These are phyloP conservation scores for Marchantia polymorpha DNA, from an alignment of 225 moss, liverwort and hornwort genomes.

Conservation along the genomic window DNA sequence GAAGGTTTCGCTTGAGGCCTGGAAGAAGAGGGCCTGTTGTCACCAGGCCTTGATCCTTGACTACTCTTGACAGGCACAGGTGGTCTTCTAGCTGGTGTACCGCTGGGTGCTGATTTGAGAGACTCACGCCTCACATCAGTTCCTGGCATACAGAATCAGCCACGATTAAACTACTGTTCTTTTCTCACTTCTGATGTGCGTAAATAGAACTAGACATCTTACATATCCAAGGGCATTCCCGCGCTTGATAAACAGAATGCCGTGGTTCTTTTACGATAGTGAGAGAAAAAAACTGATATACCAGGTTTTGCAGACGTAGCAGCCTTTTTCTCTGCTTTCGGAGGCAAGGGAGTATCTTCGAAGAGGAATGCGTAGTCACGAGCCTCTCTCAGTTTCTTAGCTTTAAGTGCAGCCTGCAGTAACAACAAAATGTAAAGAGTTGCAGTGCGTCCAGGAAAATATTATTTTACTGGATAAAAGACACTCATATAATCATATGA, in stretches of 20 bases:
- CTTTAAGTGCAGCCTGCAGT: constrained; percentile 45
- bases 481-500: no score
- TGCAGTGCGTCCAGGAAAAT: no score
- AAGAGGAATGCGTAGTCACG: constrained; percentile 80
- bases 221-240: neutral
- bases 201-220: neutral
- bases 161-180: neutral
- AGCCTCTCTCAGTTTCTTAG: constrained; percentile 74
- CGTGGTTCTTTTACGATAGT: no score
- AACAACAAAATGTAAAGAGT: neutral
- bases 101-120: neutral
- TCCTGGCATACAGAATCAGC: constrained; percentile 7
- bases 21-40: constrained; percentile 19
- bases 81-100: constrained; percentile 8
- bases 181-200: no score
- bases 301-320: constrained; percentile 37
- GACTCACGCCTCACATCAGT: constrained; percentile 16
- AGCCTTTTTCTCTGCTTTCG: constrained; percentile 28
- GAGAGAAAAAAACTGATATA: neutral
- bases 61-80: neutral
- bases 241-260: neutral
- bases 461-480: no score
- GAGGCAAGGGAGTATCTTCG: constrained; percentile 61
- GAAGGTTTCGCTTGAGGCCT: constrained; percentile 19
- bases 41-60: constrained; percentile 13